Percentiles rank a stretch among this genome's conserved stretches.
Evolutionary conservation across 208 protist species (phyloP).

Genomic region (Angomonas ambiguus): DNA sequence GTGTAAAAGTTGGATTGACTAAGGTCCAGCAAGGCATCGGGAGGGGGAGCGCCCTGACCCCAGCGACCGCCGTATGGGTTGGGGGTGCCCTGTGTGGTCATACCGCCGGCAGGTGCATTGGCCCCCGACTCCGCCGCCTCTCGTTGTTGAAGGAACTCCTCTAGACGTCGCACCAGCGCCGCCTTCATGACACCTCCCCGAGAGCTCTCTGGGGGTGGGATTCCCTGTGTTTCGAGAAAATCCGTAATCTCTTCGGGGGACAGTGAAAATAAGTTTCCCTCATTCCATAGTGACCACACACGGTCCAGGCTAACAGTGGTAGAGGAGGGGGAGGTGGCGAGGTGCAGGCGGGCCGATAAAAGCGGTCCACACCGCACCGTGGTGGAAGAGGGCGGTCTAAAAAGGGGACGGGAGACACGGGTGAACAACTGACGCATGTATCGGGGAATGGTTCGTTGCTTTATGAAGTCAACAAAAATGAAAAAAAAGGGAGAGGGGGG

Average conservation of each 20-base stretch:
- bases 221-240: slow-evolving; percentile 41
- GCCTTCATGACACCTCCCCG: slow-evolving; percentile 51
- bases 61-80: slow-evolving; percentile 1
- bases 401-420: not conserved
- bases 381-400: not conserved
- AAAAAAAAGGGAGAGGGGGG: not conserved
- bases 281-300: slow-evolving; percentile 87
- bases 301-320: slow-evolving; percentile 45
- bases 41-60: slow-evolving; percentile 13
- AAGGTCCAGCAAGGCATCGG: slow-evolving; percentile 82
- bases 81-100: not conserved
- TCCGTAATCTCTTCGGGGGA: slow-evolving; percentile 70
- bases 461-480: not conserved
- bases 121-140: slow-evolving; percentile 9
- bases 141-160: slow-evolving; percentile 72
- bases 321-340: not conserved
- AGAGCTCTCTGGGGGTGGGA: not conserved
- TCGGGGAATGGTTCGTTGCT: not conserved
- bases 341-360: not conserved
- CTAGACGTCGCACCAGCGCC: slow-evolving; percentile 70
- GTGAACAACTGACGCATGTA: not conserved
- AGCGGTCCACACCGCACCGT: not conserved
- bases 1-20: slow-evolving; percentile 87
- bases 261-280: slow-evolving; percentile 90
- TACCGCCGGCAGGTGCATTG: not conserved